Conservation (phyloP, 129 eudicot species). For the Flaveria trinervia region DNA sequence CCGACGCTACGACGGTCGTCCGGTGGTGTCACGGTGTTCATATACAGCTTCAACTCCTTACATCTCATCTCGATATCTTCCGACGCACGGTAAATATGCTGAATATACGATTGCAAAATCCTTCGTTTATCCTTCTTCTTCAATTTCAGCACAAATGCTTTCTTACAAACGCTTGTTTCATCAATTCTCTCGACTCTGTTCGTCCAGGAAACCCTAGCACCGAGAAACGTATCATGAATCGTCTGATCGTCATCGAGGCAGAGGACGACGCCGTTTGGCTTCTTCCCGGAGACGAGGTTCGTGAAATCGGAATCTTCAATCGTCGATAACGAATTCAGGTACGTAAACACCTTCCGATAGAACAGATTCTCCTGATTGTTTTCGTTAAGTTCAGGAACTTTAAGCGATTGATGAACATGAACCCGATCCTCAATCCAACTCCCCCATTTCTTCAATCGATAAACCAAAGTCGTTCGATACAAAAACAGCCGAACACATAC, state of each 20-base stretch:
- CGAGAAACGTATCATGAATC: conserved; percentile 53
- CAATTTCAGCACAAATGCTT: conserved; percentile 46
- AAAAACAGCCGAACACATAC: conserved; percentile 44
- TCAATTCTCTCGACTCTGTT: conserved; percentile 25
- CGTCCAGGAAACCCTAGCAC: conserved; percentile 62
- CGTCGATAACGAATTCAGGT: conserved; percentile 62
- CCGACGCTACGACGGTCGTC: conserved; percentile 32
- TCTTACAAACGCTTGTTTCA: conserved; percentile 17
- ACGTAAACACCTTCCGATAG: conserved; percentile 50
- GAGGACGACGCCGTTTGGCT: conserved; percentile 49
- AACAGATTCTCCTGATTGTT: conserved; percentile 58
- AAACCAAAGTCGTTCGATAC: conserved; percentile 50
- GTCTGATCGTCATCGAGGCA: conserved; percentile 48
- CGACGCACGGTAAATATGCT: conserved; percentile 59
- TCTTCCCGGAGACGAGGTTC: conserved; percentile 54
- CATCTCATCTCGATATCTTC: conserved; percentile 59
- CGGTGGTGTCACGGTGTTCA: conserved; percentile 26
- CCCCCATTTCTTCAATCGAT: conserved; percentile 38
- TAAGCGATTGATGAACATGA: conserved; percentile 54
- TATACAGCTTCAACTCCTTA: conserved; percentile 45
- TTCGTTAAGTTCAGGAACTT: conserved; percentile 58
- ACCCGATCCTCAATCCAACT: conserved; percentile 57
- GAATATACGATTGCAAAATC: conserved; percentile 61
- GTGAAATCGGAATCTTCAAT: conserved; percentile 78
- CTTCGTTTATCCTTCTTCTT: conserved; percentile 63